Conservation (phyloP, 441 rosid species). For the Isatis lusitanica region DNA sequence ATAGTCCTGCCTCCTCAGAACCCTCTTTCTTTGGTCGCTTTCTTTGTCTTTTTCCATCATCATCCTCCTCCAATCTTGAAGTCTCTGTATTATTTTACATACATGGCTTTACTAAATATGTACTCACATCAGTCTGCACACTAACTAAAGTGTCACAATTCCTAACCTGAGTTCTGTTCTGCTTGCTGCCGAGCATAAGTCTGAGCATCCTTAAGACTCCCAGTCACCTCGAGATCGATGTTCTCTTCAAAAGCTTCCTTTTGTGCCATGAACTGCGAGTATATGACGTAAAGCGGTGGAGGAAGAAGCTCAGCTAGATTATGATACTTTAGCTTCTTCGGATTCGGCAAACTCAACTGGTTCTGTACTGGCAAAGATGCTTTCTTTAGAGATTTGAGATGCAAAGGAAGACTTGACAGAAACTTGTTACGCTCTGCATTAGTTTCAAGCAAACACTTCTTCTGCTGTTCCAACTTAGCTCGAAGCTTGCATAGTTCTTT, state of each 20-base stretch:
- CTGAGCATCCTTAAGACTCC: conserved; percentile 82
- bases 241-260: conserved; percentile 87
- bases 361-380: conserved; percentile 88
- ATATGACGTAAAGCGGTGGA: conserved; percentile 80
- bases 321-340: conserved; percentile 80
- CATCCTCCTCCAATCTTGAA: conserved; percentile 70
- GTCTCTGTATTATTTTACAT: conserved; percentile 52
- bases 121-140: neutral
- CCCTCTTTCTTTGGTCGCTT: conserved; percentile 70
- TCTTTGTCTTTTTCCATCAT: conserved; percentile 76
- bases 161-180: conserved; percentile 62
- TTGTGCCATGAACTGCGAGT: conserved; percentile 76
- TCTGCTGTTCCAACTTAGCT: conserved; percentile 62
- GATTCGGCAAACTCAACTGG: conserved; percentile 68
- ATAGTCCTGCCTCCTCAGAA: conserved; percentile 56
- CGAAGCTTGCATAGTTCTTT: conserved; percentile 77
- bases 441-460: conserved; percentile 68
- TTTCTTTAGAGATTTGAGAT: conserved; percentile 87
- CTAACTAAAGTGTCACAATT: neutral
- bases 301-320: conserved; percentile 87
- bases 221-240: conserved; percentile 69
- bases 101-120: conserved; percentile 41
- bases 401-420: conserved; percentile 79
- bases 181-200: conserved; percentile 72
- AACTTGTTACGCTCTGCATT: conserved; percentile 86